phyloP scores from a whole-genome alignment of 441 rosid species.

The Pelargonium australe region DNA sequence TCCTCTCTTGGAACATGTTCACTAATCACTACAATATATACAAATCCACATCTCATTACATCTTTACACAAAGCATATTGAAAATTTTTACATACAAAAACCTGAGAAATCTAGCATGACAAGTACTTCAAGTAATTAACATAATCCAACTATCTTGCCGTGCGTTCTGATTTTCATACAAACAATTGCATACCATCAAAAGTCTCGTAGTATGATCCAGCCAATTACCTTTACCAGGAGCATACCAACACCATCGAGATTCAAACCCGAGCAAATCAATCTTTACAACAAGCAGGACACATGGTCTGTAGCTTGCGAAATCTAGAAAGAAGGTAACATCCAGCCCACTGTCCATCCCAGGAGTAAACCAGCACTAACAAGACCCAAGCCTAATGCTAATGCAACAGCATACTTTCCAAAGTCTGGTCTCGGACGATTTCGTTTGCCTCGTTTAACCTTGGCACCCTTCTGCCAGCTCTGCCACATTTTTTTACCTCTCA shows the following conservation, averaged over 20 bases:
- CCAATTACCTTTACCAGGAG: not conserved
- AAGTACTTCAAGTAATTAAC: not conserved
- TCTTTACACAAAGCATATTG: too few relatives aligned
- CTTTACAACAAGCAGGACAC: not conserved
- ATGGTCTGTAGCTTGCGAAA: not conserved
- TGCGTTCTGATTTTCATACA: not conserved
- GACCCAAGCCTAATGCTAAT: conserved; percentile 68
- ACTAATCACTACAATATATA: too few relatives aligned
- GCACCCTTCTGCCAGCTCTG: conserved; percentile 28
- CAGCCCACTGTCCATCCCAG: conserved; percentile 94
- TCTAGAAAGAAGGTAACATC: conserved; percentile 53
- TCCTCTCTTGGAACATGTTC: too few relatives aligned
- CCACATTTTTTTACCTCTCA: conserved; percentile 30
- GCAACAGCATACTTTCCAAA: conserved; percentile 41
- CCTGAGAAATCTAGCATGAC: too few relatives aligned
- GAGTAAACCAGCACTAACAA: conserved; percentile 87
- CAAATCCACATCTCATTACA: too few relatives aligned
- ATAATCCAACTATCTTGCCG: not conserved
- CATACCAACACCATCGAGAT: not conserved
- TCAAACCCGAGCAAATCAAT: conserved; percentile 1
- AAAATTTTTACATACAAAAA: too few relatives aligned
- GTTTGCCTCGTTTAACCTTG: conserved; percentile 40
- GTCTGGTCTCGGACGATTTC: conserved; percentile 26
- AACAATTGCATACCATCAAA: too few relatives aligned
- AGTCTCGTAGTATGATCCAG: too few relatives aligned